phyloP scores from a whole-genome alignment of 2,329 filamentous ascomycete genomes.

The Epichloe gansuensis region DNA sequence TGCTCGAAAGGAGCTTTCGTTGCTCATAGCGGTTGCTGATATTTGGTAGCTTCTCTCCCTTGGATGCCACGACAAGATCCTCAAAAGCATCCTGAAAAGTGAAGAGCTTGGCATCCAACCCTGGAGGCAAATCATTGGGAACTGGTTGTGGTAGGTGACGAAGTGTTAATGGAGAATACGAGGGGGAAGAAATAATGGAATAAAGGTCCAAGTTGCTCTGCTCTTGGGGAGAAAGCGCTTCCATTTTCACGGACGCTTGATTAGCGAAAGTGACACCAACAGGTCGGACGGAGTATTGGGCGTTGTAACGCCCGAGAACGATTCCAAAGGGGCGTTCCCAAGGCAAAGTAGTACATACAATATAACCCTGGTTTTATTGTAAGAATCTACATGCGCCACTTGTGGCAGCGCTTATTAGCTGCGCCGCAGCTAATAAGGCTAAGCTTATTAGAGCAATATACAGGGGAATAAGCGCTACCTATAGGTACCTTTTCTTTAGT shows the following conservation, averaged over 20 bases:
- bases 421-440: too few relatives aligned
- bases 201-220: slow-evolving; percentile 9
- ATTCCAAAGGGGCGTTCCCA: too few relatives aligned
- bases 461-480: too few relatives aligned
- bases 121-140: slow-evolving; percentile 29
- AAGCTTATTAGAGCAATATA: too few relatives aligned
- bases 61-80: slow-evolving; percentile 38
- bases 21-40: slow-evolving; percentile 24
- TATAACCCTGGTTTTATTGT: too few relatives aligned
- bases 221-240: background rate
- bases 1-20: slow-evolving; percentile 23
- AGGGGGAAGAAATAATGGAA: slow-evolving; percentile 12
- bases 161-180: slow-evolving; percentile 24
- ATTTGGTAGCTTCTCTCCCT: slow-evolving; percentile 28
- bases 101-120: slow-evolving; percentile 26
- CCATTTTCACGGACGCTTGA: background rate
- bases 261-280: too few relatives aligned
- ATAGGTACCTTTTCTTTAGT: too few relatives aligned
- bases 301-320: too few relatives aligned
- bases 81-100: slow-evolving; percentile 46
- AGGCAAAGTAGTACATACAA: too few relatives aligned
- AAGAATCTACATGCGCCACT: too few relatives aligned
- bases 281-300: too few relatives aligned
- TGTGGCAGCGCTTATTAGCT: too few relatives aligned
- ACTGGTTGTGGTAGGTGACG: slow-evolving; percentile 32